Evolutionary conservation across 2,329 filamentous ascomycete genomes (phyloP), one percentile per base, ranked within the genome.

Genomic region (Calycina marina): DNA sequence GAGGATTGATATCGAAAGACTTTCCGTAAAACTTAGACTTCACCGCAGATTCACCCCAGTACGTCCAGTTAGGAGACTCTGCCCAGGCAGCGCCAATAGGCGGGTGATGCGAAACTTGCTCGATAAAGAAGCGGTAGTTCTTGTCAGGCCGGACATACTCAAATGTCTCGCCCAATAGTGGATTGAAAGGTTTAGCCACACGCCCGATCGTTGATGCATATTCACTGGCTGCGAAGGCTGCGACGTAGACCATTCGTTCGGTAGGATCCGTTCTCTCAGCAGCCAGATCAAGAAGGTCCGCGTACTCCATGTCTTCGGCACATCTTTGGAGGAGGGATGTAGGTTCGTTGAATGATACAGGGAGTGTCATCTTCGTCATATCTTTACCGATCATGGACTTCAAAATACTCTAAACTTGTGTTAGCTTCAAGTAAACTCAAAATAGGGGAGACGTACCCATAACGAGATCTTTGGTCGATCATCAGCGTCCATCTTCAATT

Each of bases 351-450:
- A 98, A 96, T 1, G 90, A 93, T 2, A 98, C 90, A 0, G 90
- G 90, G 13, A 98, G 62, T 0, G 90, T 96, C 88, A 98, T 98
- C 63, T 92, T 96, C 22, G 90, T 96, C 90, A 98, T 96, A 52
- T 98, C 90, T 56, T 98, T 96, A 41, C 90, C 90, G 57, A 98
- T 93, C 90, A 98, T 96, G 14, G 88, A 96, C 61, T 96, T 98
- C 41, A 98, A 62, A 46, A 98, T 94, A 44, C 80, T 79, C 86
- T 94, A 42, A 6, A 33, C 32, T 16, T 28, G 11, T 26, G 33
- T 56, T 40, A 59, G 42, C 30, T 29, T 20, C 10, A n/a, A 18
- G 28, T 14, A 32, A 11, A 14, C 12, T 26, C 28, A 6, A 16
- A 20, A 20, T 26, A 13, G 13, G 9, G 25, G 20, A 6, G 12